Evolutionary conservation across 164 flowering plant genomes (phyloP), one percentile per base, ranked within the genome.

Genomic region (grape (Vitis vinifera)): DNA sequence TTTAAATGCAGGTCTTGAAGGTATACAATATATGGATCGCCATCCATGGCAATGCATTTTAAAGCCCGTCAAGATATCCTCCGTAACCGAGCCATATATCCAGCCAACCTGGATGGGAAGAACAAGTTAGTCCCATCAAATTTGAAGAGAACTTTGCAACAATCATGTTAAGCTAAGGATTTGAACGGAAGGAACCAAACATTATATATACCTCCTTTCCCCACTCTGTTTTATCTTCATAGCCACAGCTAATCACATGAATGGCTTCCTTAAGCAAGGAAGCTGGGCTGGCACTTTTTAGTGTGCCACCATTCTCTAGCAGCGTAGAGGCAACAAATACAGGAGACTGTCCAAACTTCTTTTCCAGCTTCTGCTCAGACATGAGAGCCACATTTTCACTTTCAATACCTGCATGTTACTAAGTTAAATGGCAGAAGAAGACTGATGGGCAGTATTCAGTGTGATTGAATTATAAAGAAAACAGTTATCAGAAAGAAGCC

Each of bases 231-330:
- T 84, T 88, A 60, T 88, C 90, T 75, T 88, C 95, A 68, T 87
- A 90, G 29, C 88, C 92, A 76, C 95, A 90, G 75, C 92, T 87
- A 55, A 90, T 88, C 55, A 90, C 95, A 81, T 90, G 95, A 70
- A 90, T 88, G 65, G 95, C 89, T 79, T 90, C 95, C 71, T 87
- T 87, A 8, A 90, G 80, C 67, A 88, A 78, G 29, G 86, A 80
- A 30, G 88, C 85, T 15, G 89, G 78, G 66, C 84, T 87, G 17
- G 90, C 79, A 67, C 76, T 71, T 71, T 78, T 79, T 29, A 77
- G 78, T 13, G 82, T 44, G 8, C 92, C 92, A 51, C 92, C 95
- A 65, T 84, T 68, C 69, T 88, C 91, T 51, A 86, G 76, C 69
- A 90, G 55, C 17, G 91, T 88, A 6, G 95, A 83, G 2, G 87